Evolutionary conservation across 305 asterid species (phyloP).

Genomic region (Fraxinus angustifolia): DNA sequence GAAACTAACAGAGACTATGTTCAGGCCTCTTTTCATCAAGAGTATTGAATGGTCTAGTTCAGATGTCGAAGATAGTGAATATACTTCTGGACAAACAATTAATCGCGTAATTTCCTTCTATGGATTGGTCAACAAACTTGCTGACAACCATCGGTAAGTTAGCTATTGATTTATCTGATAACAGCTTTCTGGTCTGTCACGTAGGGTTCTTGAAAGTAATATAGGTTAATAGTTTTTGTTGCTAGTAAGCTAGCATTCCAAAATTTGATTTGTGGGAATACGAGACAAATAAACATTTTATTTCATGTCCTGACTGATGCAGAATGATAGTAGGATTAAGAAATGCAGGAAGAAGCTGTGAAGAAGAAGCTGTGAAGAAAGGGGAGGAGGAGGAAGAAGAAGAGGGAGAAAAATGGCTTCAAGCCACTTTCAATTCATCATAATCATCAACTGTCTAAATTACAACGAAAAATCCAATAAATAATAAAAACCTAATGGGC

Average conservation of each 20-base stretch:
- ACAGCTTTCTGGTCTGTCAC: neutral
- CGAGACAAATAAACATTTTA: neutral
- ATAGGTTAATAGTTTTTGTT: neutral
- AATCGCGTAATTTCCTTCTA: conserved; percentile 75
- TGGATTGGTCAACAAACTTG: conserved; percentile 71
- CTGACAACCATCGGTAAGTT: conserved; percentile 76
- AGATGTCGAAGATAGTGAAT: conserved; percentile 40
- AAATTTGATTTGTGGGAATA: neutral
- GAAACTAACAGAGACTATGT: conserved; percentile 82
- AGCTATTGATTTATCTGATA: conserved; percentile 12
- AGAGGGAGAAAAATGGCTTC: too few species aligned
- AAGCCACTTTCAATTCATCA: too few species aligned
- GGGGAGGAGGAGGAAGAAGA: too few species aligned
- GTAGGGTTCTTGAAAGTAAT: conserved; percentile 2
- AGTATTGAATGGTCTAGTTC: conserved; percentile 87
- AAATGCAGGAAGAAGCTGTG: too few species aligned
- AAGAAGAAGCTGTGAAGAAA: too few species aligned
- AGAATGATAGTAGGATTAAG: too few species aligned
- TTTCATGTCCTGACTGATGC: neutral
- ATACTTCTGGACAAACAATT: conserved; percentile 30
- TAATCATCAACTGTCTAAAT: too few species aligned
- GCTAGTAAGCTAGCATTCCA: neutral
- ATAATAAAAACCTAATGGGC: too few species aligned
- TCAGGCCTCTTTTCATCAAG: conserved; percentile 77
- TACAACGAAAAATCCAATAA: too few species aligned